Evolutionary conservation across 345 rosid genomes (phyloP), one percentile per base, ranked within the genome.

Genomic region (Salix brachista): DNA sequence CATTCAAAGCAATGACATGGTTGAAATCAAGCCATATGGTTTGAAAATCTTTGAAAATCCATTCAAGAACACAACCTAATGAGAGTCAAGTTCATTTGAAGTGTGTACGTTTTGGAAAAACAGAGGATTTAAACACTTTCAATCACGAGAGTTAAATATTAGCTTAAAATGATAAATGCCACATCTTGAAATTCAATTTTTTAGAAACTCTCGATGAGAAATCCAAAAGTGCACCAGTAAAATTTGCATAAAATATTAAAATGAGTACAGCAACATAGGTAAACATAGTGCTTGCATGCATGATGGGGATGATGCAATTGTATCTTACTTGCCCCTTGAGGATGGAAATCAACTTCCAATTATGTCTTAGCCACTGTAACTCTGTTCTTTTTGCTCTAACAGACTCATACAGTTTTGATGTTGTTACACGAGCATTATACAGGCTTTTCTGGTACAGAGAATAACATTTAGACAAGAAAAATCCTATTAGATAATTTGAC

Each of bases 291-390:
- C 28, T 58, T 23, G 14, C 11, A 58, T 58, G 14, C n/a, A 58
- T 58, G 64, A 21, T 21, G 61, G 26, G 61, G 23, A 19, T n/a
- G 3, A n/a, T 23, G 26, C 26, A 58, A 16, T 58, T 8, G 23
- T 39, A 76, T 81, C 83, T 84, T 86, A 91, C 99, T 84, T 96
- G 96, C 70, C 85, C 90, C 82, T 70, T 84, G 80, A 96, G 89
- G 75, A 96, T 81, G 73, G 84, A 85, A 73, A 70, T 74, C 70
- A 93, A 56, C 88, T 90, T 93, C 88, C 92, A 69, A 81, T 82
- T 91, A 70, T 90, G 93, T 86, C 85, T 89, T 79, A 90, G 80
- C 79, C 81, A 58, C 77, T 92, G 98, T 70, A 90, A 74, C 82
- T 89, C 89, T 0, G 79, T 80, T 87, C 91, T 86, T 82, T 89